Evolutionary conservation across 768 basidiomycete species (phyloP).

Genomic region (Fomitopsis pulvina): DNA sequence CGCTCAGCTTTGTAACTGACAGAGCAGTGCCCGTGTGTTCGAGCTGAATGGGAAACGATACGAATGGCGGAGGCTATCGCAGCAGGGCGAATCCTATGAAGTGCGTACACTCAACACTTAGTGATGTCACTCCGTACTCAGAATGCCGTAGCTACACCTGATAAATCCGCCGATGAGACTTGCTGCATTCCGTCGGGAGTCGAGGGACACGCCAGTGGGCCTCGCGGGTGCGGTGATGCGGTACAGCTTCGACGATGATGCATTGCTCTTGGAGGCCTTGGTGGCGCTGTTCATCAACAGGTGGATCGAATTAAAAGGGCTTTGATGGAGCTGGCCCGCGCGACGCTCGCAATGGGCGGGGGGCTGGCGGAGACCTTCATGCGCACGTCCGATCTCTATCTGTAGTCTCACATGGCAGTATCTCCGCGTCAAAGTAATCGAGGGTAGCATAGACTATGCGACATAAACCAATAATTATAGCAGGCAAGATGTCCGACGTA

Average conservation of each 20-base stretch:
- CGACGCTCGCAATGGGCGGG: too few relatives aligned
- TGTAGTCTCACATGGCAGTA: constrained; percentile 6
- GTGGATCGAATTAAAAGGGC: constrained; percentile 60
- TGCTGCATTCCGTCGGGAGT: constrained; percentile 50
- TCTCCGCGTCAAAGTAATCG: constrained; percentile 1
- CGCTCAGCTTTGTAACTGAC: constrained; percentile 3
- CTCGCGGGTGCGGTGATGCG: constrained; percentile 56
- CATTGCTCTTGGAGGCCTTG: constrained; percentile 55
- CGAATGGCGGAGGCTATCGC: constrained; percentile 56
- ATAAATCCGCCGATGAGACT: constrained; percentile 39
- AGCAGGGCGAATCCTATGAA: constrained; percentile 50
- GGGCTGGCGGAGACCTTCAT: too few relatives aligned
- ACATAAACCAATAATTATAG: neutral
- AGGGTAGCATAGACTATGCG: neutral
- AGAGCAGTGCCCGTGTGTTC: constrained; percentile 53
- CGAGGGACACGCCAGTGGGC: constrained; percentile 51
- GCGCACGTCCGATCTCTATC: too few relatives aligned
- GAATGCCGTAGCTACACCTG: constrained; percentile 17
- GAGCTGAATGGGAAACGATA: constrained; percentile 50
- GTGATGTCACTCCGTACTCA: constrained; percentile 33
- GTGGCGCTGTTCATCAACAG: constrained; percentile 66
- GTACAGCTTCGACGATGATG: constrained; percentile 56
- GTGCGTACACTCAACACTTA: constrained; percentile 32
- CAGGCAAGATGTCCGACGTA: constrained; percentile 17
- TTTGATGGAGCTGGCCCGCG: too few relatives aligned